These are phyloP conservation scores for Aspergillus niger DNA, from an alignment of 2,329 filamentous ascomycete species.

Conservation along the genomic window DNA sequence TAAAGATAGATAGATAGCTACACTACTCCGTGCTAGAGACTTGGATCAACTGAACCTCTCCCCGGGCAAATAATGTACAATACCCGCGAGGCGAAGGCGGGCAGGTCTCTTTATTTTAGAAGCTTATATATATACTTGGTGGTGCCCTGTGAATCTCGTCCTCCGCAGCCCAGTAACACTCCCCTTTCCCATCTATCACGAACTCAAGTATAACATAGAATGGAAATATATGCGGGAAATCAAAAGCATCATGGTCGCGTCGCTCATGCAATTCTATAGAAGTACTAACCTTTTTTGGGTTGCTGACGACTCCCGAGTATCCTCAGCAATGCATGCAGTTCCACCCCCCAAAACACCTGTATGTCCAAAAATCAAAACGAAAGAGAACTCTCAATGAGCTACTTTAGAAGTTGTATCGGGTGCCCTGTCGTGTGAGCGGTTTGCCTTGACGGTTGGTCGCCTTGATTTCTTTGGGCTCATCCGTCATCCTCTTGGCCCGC, in stretches of 20 bases:
- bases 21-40: too few relatives aligned
- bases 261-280: conserved; percentile 21
- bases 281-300: conserved; percentile 14
- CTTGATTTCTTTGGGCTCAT: conserved; percentile 44
- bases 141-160: too few relatives aligned
- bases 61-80: too few relatives aligned
- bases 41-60: too few relatives aligned
- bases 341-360: conserved; percentile 4
- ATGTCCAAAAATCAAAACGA: conserved; percentile 7
- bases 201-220: not conserved
- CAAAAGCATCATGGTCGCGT: conserved; percentile 26
- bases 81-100: too few relatives aligned
- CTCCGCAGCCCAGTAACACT: not conserved
- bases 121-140: too few relatives aligned
- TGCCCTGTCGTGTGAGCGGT: conserved; percentile 53
- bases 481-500: conserved; percentile 49
- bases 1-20: not conserved
- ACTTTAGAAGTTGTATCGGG: conserved; percentile 48
- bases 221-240: not conserved
- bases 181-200: not conserved
- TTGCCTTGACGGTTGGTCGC: conserved; percentile 52
- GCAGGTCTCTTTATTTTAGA: too few relatives aligned
- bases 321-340: conserved; percentile 10
- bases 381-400: not conserved
- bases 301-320: conserved; percentile 11